A percentile compares a stretch with the other conserved stretches of the same genome.
Evolutionary conservation across 371 early-diverging fungal species (phyloP).

Genomic region (Mucor velutinosus): DNA sequence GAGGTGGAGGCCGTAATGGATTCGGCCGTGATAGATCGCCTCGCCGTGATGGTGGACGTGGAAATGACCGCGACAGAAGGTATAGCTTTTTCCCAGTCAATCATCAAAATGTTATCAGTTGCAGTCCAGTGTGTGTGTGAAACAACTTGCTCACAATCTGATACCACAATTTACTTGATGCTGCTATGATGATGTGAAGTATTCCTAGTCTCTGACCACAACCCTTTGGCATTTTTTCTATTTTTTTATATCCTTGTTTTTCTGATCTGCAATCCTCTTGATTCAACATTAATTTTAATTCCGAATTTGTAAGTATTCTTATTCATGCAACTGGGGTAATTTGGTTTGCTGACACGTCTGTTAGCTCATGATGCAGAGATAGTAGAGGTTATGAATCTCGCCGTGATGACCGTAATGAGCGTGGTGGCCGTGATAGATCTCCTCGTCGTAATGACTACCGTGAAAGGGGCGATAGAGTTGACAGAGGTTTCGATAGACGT

Average conservation of each 20-base stretch:
- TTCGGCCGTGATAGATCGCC: constrained; percentile 35
- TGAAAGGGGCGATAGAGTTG: too few species aligned
- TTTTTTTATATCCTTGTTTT: neutral
- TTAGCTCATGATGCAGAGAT: neutral
- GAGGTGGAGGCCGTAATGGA: constrained; percentile 12
- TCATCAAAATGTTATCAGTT: constrained; percentile 16
- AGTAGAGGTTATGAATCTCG: constrained; percentile 15
- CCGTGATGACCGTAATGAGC: neutral
- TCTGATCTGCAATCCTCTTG: neutral
- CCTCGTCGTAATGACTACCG: constrained; percentile 21
- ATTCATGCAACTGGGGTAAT: neutral
- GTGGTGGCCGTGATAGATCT: constrained; percentile 29
- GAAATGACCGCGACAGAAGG: constrained; percentile 42
- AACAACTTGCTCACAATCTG: neutral
- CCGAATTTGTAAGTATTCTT: neutral
- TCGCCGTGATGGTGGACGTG: constrained; percentile 16
- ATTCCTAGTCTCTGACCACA: constrained; percentile 10
- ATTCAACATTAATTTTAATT: neutral
- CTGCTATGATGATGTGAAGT: constrained; percentile 3
- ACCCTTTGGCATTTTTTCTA: constrained; percentile 17
- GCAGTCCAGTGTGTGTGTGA: constrained; percentile 18
- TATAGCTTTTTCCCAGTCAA: constrained; percentile 19
- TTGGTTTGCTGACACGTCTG: neutral
- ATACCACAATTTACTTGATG: constrained; percentile 6
- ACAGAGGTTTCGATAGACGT: constrained; percentile 4